phyloP scores from a whole-genome alignment of 352 stramenopile genomes.

The Phytophthora pini region DNA sequence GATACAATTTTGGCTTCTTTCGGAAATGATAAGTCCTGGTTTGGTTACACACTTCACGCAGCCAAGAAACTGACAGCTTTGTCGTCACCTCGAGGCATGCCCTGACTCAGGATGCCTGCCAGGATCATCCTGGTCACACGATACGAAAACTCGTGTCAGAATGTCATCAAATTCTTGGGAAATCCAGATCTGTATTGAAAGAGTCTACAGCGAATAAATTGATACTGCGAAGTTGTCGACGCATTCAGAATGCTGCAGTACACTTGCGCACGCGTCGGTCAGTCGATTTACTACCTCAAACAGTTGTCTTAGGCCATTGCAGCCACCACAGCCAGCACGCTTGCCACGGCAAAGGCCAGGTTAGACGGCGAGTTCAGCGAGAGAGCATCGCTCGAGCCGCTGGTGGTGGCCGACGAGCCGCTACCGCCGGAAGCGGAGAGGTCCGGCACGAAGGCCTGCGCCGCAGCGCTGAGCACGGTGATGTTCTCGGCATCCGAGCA shows the following conservation, averaged over 20 bases:
- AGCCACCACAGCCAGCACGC: slow-evolving; percentile 20
- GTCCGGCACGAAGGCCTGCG: slow-evolving; percentile 38
- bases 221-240: slow-evolving; percentile 19
- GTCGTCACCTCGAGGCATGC: too few species aligned
- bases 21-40: too few species aligned
- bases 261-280: not conserved
- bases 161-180: not conserved
- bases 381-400: slow-evolving; percentile 32
- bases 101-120: too few species aligned
- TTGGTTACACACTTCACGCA: too few species aligned
- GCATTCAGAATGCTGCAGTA: slow-evolving; percentile 22
- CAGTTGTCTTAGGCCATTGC: slow-evolving; percentile 19
- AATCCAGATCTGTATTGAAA: slow-evolving; percentile 25
- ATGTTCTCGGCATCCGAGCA: slow-evolving; percentile 71
- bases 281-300: slow-evolving; percentile 6
- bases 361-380: slow-evolving; percentile 19
- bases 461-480: slow-evolving; percentile 54
- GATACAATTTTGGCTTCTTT: too few species aligned
- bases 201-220: slow-evolving; percentile 37
- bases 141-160: too few species aligned
- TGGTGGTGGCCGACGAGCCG: slow-evolving; percentile 24
- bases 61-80: too few species aligned
- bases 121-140: too few species aligned
- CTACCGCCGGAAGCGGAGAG: slow-evolving; percentile 26
- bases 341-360: slow-evolving; percentile 20